These are phyloP conservation scores for Aristolochia contorta DNA, from an alignment of 164 flowering plant species.

Conservation along the genomic window DNA sequence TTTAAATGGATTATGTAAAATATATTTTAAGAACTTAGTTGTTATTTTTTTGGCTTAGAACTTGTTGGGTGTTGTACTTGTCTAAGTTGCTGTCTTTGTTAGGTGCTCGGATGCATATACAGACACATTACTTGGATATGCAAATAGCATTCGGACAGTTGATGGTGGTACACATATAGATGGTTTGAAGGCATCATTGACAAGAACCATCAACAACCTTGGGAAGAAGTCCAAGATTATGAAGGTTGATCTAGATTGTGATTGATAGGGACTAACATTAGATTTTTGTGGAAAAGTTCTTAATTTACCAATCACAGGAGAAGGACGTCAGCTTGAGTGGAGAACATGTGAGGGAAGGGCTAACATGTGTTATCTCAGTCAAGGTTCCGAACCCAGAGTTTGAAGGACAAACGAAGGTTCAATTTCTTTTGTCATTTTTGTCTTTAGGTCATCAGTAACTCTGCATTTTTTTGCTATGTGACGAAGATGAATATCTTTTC, in stretches of 20 bases:
- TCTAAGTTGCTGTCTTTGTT: constrained; percentile 4
- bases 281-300: background rate
- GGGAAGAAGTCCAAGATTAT: constrained; percentile 79
- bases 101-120: constrained; percentile 98
- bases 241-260: constrained; percentile 38
- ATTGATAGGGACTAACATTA: no score
- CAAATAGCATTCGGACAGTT: constrained; percentile 91
- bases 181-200: constrained; percentile 80
- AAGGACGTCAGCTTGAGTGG: constrained; percentile 90
- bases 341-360: constrained; percentile 95
- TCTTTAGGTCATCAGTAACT: background rate
- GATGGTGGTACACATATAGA: constrained; percentile 99
- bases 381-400: constrained; percentile 97
- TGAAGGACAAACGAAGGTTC: constrained; percentile 99
- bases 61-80: background rate
- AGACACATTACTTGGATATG: constrained; percentile 93
- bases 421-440: constrained; percentile 1
- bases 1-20: background rate
- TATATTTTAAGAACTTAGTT: background rate
- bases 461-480: background rate
- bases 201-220: constrained; percentile 79
- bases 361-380: constrained; percentile 87
- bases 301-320: constrained; percentile 34
- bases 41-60: background rate
- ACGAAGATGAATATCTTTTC: constrained; percentile 3